These are phyloP conservation scores for Tetragonia tetragonoides DNA, from an alignment of 148 eudicot genomes.

Conservation along the genomic window DNA sequence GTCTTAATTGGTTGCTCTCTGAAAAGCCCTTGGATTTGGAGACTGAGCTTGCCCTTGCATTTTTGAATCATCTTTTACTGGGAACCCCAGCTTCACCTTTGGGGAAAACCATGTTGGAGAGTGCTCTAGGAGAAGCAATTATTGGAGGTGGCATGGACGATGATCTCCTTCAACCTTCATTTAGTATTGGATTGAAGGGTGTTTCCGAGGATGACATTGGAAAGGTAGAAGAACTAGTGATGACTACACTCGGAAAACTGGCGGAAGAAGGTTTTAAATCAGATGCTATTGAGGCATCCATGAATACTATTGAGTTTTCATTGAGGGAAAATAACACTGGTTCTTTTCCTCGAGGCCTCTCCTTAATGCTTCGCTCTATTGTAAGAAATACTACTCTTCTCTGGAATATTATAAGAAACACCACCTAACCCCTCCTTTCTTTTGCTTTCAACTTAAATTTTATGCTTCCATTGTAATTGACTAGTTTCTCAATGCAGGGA, in stretches of 20 bases:
- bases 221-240: conserved; percentile 82
- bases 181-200: conserved; percentile 91
- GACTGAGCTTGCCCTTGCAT: conserved; percentile 83
- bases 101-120: conserved; percentile 85
- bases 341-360: conserved; percentile 93
- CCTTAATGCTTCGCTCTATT: conserved; percentile 90
- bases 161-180: conserved; percentile 92
- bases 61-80: conserved; percentile 84
- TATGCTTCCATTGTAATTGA: conserved; percentile 3
- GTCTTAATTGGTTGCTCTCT: conserved; percentile 94
- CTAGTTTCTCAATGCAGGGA: conserved; percentile 41
- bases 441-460: not conserved
- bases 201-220: conserved; percentile 76
- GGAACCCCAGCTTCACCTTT: conserved; percentile 99
- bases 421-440: not conserved
- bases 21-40: conserved; percentile 86
- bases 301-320: conserved; percentile 97
- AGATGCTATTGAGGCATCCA: conserved; percentile 93
- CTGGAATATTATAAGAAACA: not conserved
- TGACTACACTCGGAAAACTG: conserved; percentile 56
- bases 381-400: conserved; percentile 38
- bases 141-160: conserved; percentile 92
- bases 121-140: conserved; percentile 95
- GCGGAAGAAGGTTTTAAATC: conserved; percentile 81
- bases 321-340: conserved; percentile 96